phyloP scores from a whole-genome alignment of 163 green algal species.

The Chlamydomonas reinhardtii region DNA sequence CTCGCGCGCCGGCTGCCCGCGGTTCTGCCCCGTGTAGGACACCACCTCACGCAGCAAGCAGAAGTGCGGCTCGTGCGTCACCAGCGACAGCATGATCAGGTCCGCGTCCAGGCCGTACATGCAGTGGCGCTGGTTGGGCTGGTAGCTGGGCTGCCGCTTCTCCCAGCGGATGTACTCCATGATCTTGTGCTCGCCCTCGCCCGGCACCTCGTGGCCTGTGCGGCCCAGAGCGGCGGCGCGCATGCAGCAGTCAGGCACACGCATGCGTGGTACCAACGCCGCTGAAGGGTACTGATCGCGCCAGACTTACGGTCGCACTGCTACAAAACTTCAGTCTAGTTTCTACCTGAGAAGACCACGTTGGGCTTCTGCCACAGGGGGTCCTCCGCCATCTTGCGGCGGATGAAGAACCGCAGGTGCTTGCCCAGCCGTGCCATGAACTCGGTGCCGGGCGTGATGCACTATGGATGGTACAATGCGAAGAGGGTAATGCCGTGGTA shows the following conservation, averaged over 20 bases:
- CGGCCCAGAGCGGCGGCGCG: too few relatives aligned
- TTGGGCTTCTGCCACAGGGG: slow-evolving; percentile 82
- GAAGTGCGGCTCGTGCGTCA: slow-evolving; percentile 80
- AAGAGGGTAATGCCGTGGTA: too few relatives aligned
- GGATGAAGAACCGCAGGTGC: slow-evolving; percentile 83
- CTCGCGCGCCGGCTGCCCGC: slow-evolving; percentile 86
- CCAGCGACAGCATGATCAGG: slow-evolving; percentile 77
- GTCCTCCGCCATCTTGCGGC: slow-evolving; percentile 89
- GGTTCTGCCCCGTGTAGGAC: slow-evolving; percentile 72
- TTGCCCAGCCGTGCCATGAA: slow-evolving; percentile 94
- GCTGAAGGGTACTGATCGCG: too few relatives aligned
- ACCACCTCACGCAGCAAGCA: slow-evolving; percentile 75
- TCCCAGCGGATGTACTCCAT: slow-evolving; percentile 83
- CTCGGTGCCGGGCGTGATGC: slow-evolving; percentile 88
- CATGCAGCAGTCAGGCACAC: too few relatives aligned
- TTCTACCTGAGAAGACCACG: slow-evolving; percentile 87
- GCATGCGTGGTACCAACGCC: too few relatives aligned
- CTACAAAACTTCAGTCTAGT: too few relatives aligned
- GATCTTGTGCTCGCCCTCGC: slow-evolving; percentile 82
- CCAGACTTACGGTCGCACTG: too few relatives aligned
- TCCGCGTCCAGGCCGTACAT: slow-evolving; percentile 79
- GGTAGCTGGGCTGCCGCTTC: slow-evolving; percentile 61
- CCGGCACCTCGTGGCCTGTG: slow-evolving; percentile 80
- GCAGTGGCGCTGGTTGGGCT: slow-evolving; percentile 74
- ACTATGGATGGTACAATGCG: too few relatives aligned